A percentile compares a stretch with the other conserved stretches of the same genome.
phyloP scores from a whole-genome alignment of 75 land plant genomes.

The Picea sitchensis region DNA sequence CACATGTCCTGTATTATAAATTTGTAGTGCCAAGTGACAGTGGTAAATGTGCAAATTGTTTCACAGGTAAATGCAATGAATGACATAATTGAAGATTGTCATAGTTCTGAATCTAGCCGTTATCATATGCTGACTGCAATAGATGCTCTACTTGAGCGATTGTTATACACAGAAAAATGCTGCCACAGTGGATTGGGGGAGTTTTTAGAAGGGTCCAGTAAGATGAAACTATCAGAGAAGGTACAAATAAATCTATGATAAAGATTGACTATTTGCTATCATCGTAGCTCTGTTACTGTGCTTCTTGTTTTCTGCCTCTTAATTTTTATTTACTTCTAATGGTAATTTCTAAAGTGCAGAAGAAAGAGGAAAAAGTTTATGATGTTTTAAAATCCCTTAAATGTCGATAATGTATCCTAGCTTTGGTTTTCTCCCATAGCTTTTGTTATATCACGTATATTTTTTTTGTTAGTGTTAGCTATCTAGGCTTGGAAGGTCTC shows the following conservation, averaged over 20 bases:
- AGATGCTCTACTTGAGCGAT: constrained; percentile 21
- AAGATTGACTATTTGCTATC: too few relatives aligned
- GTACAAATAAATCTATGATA: neutral
- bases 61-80: constrained; percentile 40
- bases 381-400: too few relatives aligned
- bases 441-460: too few relatives aligned
- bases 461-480: too few relatives aligned
- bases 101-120: constrained; percentile 22
- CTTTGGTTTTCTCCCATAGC: too few relatives aligned
- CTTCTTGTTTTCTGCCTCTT: too few relatives aligned
- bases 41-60: neutral
- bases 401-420: too few relatives aligned
- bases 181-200: neutral
- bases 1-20: neutral
- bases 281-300: too few relatives aligned
- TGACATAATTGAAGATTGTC: constrained; percentile 11
- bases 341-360: too few relatives aligned
- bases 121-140: constrained; percentile 27
- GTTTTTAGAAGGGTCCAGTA: neutral
- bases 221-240: constrained; percentile 4
- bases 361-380: too few relatives aligned
- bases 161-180: neutral
- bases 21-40: neutral
- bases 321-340: too few relatives aligned
- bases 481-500: too few relatives aligned